Base-by-base conservation (phyloP, 257 asterid species). In the Osmanthus fragrans region DNA sequence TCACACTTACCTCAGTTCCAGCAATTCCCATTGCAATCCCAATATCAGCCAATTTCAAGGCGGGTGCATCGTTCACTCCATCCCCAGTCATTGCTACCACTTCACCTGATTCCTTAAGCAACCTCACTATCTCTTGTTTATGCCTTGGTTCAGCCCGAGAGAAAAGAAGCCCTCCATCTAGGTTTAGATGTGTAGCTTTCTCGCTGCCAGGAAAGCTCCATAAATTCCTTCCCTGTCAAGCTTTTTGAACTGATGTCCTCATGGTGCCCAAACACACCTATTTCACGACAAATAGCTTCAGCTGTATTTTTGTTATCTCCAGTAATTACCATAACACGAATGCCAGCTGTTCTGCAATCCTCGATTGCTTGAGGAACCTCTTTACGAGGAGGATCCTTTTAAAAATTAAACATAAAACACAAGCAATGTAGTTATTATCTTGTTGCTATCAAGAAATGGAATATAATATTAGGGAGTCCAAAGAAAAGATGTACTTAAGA, bases 141-240 rank as follows among this genome's bases (percentile, higher is more conserved):
- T 96, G 99, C 85, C 95, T 89, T 70, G 99, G 99, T 81, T 96
- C 99, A 82, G 99, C 98, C 87, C 99, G 90, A n/a, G 98, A 96
- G 89, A 96, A 92, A 70, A 96, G 90, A 86, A 96, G 95, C 75
- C 99, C 97, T 56, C 96, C 99, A 56, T 66, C 80, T 83, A 89
- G 96, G 77, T 87, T 89, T 79, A 96, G 80, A 85, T 88, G 91
- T 10, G 70, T 63, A 76, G 82, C 91, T 74, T 89, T 90, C 82
- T 89, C 90, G 36, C 64, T 84, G 33, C 5, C 84, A 37, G 89
- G 81, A 73, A 73, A 87, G 91, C 86, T 85, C 96, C 91, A 81
- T 90, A 68, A 96, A 96, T 18, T 92, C 95, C 86, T 74, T 93
- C 81, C 99, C 99, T 19, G 99, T 93, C 78, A 96, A 85, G 84